phyloP scores from a whole-genome alignment of 176 grass and related monocot species.

The Cocos nucifera region DNA sequence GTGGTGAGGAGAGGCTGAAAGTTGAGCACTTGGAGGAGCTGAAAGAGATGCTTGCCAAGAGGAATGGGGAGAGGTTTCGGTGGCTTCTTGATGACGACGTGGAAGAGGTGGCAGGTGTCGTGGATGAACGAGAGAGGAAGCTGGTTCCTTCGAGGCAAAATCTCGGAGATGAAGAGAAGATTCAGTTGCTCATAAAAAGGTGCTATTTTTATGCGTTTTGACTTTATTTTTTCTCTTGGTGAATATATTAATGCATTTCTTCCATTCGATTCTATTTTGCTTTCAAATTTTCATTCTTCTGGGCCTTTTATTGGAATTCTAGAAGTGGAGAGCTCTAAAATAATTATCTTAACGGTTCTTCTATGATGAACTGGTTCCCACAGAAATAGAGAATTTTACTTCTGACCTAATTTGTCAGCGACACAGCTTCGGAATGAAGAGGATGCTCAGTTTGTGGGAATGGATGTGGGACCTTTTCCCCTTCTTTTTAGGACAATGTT shows the following conservation, averaged over 20 bases:
- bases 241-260: too few species aligned
- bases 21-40: conserved; percentile 48
- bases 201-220: conserved; percentile 17
- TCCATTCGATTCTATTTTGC: neutral
- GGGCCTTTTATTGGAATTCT: too few species aligned
- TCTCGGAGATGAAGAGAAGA: conserved; percentile 43
- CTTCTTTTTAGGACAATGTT: too few species aligned
- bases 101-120: conserved; percentile 10
- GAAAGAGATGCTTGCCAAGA: conserved; percentile 57
- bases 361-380: too few species aligned
- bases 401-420: too few species aligned
- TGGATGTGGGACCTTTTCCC: too few species aligned
- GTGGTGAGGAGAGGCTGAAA: conserved; percentile 5
- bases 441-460: too few species aligned
- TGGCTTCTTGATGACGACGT: conserved; percentile 74
- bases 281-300: neutral
- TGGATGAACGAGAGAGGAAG: conserved; percentile 1
- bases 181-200: conserved; percentile 57
- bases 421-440: too few species aligned
- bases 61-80: conserved; percentile 39
- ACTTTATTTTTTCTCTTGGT: neutral
- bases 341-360: too few species aligned
- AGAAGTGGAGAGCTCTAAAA: too few species aligned
- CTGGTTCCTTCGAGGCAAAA: conserved; percentile 5
- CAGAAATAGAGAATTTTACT: too few species aligned